Percentiles rank a stretch among this genome's conserved stretches.
Evolutionary conservation across 75 land plant genomes (phyloP).

Genomic region (Sequoiadendron giganteum): DNA sequence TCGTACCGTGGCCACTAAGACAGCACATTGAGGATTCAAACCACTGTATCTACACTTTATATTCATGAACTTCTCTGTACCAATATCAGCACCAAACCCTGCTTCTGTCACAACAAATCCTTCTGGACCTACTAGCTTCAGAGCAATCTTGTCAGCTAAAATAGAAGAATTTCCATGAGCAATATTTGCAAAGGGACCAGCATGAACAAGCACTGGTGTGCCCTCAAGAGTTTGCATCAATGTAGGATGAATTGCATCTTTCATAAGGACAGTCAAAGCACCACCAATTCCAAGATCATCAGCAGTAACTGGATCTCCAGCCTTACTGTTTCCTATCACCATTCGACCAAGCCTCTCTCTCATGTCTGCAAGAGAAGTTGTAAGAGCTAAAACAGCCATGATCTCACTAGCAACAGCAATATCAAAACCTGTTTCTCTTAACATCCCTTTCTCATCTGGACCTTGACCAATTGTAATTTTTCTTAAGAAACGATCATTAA

Average conservation of each 20-base stretch:
- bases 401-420: conserved; percentile 98
- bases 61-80: conserved; percentile 93
- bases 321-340: conserved; percentile 92
- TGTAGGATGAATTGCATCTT: conserved; percentile 95
- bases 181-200: conserved; percentile 99
- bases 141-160: conserved; percentile 94
- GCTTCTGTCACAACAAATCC: conserved; percentile 98
- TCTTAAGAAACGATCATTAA: conserved; percentile 91
- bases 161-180: conserved; percentile 99
- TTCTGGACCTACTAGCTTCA: conserved; percentile 84
- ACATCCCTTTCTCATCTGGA: conserved; percentile 93
- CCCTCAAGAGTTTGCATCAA: conserved; percentile 98
- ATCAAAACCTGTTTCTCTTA: conserved; percentile 94
- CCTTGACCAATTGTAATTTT: conserved; percentile 93
- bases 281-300: conserved; percentile 97
- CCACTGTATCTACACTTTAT: conserved; percentile 96
- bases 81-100: conserved; percentile 98
- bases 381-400: conserved; percentile 98
- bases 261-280: conserved; percentile 95
- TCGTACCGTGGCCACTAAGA: conserved; percentile 94
- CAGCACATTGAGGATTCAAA: conserved; percentile 86
- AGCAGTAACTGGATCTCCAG: conserved; percentile 91
- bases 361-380: conserved; percentile 94
- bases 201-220: conserved; percentile 97
- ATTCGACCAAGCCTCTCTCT: conserved; percentile 88